These are phyloP conservation scores for Tillandsia leiboldiana DNA, from an alignment of 176 grass and related monocot genomes.

Conservation along the genomic window DNA sequence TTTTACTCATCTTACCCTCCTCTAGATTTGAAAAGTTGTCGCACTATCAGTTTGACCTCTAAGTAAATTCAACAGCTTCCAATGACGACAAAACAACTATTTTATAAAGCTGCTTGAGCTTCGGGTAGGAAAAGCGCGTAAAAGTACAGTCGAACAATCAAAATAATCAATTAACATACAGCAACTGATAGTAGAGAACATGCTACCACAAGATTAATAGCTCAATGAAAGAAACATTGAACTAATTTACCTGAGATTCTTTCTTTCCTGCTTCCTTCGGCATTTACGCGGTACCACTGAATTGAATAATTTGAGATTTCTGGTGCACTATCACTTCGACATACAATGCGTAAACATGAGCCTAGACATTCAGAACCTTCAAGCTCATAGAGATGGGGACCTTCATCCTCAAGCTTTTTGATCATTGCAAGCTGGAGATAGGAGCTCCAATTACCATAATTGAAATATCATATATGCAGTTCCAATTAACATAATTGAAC, in stretches of 20 bases:
- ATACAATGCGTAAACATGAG: slow-evolving; percentile 56
- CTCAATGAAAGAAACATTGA: background rate
- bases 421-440: slow-evolving; percentile 69
- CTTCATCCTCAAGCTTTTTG: slow-evolving; percentile 63
- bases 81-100: too few species aligned
- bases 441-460: background rate
- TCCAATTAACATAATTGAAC: background rate
- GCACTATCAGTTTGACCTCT: too few species aligned
- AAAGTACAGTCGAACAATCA: slow-evolving; percentile 8
- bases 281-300: slow-evolving; percentile 70
- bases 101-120: too few species aligned
- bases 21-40: too few species aligned
- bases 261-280: slow-evolving; percentile 47
- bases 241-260: slow-evolving; percentile 48
- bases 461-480: too few species aligned
- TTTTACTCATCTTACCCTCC: too few species aligned
- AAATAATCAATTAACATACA: slow-evolving; percentile 1
- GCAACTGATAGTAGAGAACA: slow-evolving; percentile 1
- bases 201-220: background rate
- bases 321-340: slow-evolving; percentile 46
- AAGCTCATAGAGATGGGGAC: slow-evolving; percentile 54
- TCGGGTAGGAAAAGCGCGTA: background rate
- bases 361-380: slow-evolving; percentile 74
- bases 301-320: slow-evolving; percentile 43
- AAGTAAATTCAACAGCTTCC: too few species aligned